Evolutionary conservation across 352 stramenopile species (phyloP).

Genomic region (Pythium periplocum): DNA sequence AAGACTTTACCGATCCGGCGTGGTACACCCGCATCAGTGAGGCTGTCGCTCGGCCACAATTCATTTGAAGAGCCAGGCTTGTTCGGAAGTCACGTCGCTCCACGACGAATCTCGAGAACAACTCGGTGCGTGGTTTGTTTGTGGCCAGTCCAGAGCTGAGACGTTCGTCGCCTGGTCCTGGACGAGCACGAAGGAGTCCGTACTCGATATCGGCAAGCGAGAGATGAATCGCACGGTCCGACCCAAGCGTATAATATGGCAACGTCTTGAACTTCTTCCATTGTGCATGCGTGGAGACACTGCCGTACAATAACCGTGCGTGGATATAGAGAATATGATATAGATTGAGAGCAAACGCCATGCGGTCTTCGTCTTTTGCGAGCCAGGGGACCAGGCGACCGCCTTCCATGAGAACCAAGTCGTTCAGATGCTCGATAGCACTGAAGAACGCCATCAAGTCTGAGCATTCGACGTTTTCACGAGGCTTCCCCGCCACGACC

Average conservation of each 20-base stretch:
- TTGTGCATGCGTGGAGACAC: constrained; percentile 43
- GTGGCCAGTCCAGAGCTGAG: constrained; percentile 7
- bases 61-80: constrained; percentile 81
- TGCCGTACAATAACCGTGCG: constrained; percentile 56
- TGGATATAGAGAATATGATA: constrained; percentile 90
- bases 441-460: constrained; percentile 43
- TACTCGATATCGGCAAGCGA: constrained; percentile 86
- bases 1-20: constrained; percentile 8
- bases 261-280: constrained; percentile 72
- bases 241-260: constrained; percentile 40
- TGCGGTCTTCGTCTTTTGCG: constrained; percentile 26
- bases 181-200: constrained; percentile 48
- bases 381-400: constrained; percentile 1
- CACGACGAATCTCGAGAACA: constrained; percentile 18
- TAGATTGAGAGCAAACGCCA: constrained; percentile 87
- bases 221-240: constrained; percentile 21
- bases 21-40: constrained; percentile 66
- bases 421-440: constrained; percentile 40
- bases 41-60: constrained; percentile 24
- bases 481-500: constrained; percentile 4
- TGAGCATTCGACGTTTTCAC: constrained; percentile 11
- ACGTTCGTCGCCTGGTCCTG: constrained; percentile 17
- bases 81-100: constrained; percentile 68
- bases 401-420: constrained; percentile 23
- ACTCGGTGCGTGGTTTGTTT: constrained; percentile 5